phyloP scores from a whole-genome alignment of 805 yeast genomes.

The Candida ulmi region DNA sequence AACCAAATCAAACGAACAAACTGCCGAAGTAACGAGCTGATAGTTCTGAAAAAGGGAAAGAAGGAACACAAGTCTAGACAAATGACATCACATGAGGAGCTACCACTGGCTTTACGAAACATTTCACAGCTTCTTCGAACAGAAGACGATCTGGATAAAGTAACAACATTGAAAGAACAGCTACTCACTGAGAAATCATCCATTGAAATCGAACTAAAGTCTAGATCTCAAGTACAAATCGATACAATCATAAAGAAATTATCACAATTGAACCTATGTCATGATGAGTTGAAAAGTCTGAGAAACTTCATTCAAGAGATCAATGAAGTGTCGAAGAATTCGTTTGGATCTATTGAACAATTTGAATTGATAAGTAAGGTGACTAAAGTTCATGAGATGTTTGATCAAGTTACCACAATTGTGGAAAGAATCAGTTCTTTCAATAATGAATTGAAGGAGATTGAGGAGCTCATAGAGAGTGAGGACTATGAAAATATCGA shows the following conservation, averaged over 20 bases:
- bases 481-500: constrained; percentile 33
- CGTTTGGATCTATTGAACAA: constrained; percentile 52
- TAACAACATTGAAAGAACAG: constrained; percentile 47
- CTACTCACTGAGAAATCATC: constrained; percentile 65
- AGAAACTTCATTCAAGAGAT: constrained; percentile 40
- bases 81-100: background rate
- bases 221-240: constrained; percentile 40
- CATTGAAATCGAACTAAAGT: constrained; percentile 49
- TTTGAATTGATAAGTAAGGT: constrained; percentile 67
- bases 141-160: constrained; percentile 48
- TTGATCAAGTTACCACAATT: constrained; percentile 62
- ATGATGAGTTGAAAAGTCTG: constrained; percentile 44
- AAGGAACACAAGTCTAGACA: no score
- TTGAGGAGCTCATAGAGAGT: constrained; percentile 48
- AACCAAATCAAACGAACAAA: no score
- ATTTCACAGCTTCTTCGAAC: constrained; percentile 29
- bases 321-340: constrained; percentile 45
- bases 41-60: no score
- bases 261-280: constrained; percentile 31
- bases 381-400: constrained; percentile 63
- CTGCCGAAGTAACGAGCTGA: no score
- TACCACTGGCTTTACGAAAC: constrained; percentile 19
- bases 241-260: constrained; percentile 45
- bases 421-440: constrained; percentile 57
- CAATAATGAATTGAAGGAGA: constrained; percentile 40